Conservation (phyloP, 2,329 filamentous ascomycete species). For the Botrytis elliptica region DNA sequence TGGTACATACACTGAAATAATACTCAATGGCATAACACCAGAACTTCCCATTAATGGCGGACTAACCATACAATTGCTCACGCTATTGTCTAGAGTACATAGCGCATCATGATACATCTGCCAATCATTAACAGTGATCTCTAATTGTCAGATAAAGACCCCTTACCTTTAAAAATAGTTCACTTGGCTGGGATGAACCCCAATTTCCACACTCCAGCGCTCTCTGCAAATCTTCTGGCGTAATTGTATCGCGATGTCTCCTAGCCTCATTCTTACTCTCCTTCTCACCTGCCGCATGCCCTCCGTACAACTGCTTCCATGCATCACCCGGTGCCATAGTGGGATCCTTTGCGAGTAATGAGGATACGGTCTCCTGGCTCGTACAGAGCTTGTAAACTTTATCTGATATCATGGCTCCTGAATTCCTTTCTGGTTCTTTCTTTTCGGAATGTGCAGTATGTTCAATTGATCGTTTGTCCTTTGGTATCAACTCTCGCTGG, state of each 20-base stretch:
- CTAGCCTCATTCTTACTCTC: slow-evolving; percentile 29
- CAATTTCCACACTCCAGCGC: slow-evolving; percentile 65
- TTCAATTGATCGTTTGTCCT: slow-evolving; percentile 4
- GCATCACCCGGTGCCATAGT: slow-evolving; percentile 52
- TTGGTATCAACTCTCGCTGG: slow-evolving; percentile 24
- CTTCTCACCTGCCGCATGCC: slow-evolving; percentile 27
- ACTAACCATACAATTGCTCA: slow-evolving; percentile 50
- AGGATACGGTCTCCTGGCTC: slow-evolving; percentile 54
- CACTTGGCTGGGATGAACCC: slow-evolving; percentile 60
- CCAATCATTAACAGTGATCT: slow-evolving; percentile 16
- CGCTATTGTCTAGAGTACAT: slow-evolving; percentile 32
- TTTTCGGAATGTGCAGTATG: background rate
- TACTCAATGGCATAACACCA: slow-evolving; percentile 65
- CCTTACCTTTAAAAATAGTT: slow-evolving; percentile 62
- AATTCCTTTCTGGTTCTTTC: background rate
- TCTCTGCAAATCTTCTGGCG: slow-evolving; percentile 49
- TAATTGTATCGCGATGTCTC: slow-evolving; percentile 27
- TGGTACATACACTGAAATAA: slow-evolving; percentile 56
- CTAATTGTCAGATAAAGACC: background rate
- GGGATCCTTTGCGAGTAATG: slow-evolving; percentile 54
- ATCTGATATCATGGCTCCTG: slow-evolving; percentile 44
- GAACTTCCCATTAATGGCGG: slow-evolving; percentile 59
- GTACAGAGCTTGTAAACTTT: slow-evolving; percentile 54
- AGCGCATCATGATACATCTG: slow-evolving; percentile 37
- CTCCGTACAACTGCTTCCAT: slow-evolving; percentile 55